Evolutionary conservation across 345 rosid species (phyloP), one percentile per base, ranked within the genome.

Genomic region (Anacardium occidentale): DNA sequence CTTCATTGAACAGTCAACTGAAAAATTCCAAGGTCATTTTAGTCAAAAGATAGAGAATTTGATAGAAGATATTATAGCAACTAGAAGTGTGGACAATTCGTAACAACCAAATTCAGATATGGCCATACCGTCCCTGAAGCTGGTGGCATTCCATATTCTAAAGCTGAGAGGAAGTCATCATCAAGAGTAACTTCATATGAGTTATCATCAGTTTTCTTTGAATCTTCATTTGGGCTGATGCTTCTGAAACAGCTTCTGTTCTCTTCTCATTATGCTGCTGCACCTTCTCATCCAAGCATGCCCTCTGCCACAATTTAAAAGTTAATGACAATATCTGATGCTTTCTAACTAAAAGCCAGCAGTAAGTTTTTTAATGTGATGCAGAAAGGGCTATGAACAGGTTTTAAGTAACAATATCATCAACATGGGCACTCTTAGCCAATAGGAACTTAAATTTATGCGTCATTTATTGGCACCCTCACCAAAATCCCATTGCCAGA

Each of bases 131-230:
- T 90, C 79, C 99, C 99, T 8, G 97, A 92, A 71, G 98, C 99
- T 0, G 98, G 99, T 66, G 98, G 97, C 98, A 95, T 92, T 81
- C 99, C 98, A 26, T 92, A 95, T 80, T 95, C 98, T 77, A 95
- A 74, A 72, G 98, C 96, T 25, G 94, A 90, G 72, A 95, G 80
- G 75, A 95, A 95, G 89, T 92, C 99, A n/a, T 92, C 97, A 45
- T 95, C 98, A 14, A 95, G 87, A 61, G 92, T 89, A 79, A 95
- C 98, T 80, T 89, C 90, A 20, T 95, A 92, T 10, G 91, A 80
- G 44, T 85, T 87, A 45, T 94, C 94, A 40, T 89, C 94, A 22
- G 82, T 75, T 71, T 83, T 74, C 83, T 82, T 75, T 21, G 58
- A 42, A 29, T 79, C 73, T 50, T 44, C 87, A 63, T 80, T 84